phyloP scores from a whole-genome alignment of 495 filamentous ascomycete genomes.

The Xylaria palmicola region DNA sequence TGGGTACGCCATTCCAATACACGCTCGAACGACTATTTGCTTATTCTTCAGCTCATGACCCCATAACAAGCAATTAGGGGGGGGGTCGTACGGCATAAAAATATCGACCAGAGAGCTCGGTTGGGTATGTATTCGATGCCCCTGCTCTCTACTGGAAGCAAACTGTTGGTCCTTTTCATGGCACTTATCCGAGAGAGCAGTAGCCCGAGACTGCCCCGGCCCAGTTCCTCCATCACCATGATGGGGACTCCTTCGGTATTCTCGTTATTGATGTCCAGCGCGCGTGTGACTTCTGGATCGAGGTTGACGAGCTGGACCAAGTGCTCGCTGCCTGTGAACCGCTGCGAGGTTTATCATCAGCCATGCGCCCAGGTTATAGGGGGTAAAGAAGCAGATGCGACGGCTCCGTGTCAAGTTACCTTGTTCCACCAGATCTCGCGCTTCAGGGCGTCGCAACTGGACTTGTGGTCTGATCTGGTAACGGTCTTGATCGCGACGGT shows the following conservation, averaged over 20 bases:
- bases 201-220: neutral
- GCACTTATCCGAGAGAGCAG: neutral
- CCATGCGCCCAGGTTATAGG: neutral
- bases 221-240: conserved; percentile 7
- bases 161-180: neutral
- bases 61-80: neutral
- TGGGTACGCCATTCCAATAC: conserved; percentile 5
- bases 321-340: conserved; percentile 3
- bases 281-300: neutral
- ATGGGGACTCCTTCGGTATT: neutral
- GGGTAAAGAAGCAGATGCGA: too few species aligned
- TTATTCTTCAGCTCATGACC: neutral
- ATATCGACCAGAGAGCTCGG: conserved; percentile 2
- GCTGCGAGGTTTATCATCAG: neutral
- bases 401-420: too few species aligned
- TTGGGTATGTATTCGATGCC: conserved; percentile 13
- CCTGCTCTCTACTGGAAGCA: neutral
- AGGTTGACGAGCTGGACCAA: conserved; percentile 6
- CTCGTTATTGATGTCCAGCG: neutral
- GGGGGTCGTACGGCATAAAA: conserved; percentile 10
- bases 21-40: neutral
- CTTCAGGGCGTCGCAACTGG: neutral
- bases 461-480: neutral
- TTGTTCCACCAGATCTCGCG: neutral
- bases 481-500: conserved; percentile 2